These are phyloP conservation scores for Laguncularia racemosa DNA, from an alignment of 345 rosid genomes.

Conservation along the genomic window DNA sequence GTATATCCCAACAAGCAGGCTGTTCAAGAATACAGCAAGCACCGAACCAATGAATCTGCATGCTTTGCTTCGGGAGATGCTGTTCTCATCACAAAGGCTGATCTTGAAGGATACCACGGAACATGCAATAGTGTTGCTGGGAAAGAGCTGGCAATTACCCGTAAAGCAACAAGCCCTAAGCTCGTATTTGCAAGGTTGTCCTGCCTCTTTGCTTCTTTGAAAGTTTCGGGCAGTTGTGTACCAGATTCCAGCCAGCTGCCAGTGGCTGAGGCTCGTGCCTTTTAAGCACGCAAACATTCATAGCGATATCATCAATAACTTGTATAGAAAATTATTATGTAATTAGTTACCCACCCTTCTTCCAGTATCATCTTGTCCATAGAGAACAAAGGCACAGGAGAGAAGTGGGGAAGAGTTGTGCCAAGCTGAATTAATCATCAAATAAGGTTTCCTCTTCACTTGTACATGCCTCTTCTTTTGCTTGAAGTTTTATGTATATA, in stretches of 20 bases:
- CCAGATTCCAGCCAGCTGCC: constrained; percentile 23
- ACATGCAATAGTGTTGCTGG: constrained; percentile 18
- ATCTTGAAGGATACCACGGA: constrained; percentile 37
- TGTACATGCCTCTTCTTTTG: no score
- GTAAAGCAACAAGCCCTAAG: constrained; percentile 20
- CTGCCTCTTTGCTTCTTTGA: constrained; percentile 51
- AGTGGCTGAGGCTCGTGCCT: constrained; percentile 43
- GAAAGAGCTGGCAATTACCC: constrained; percentile 26
- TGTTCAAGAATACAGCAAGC: constrained; percentile 38
- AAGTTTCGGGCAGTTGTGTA: constrained; percentile 38
- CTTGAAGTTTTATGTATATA: no score
- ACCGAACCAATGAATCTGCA: constrained; percentile 5
- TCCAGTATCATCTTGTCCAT: no score
- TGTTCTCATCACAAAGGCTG: constrained; percentile 42
- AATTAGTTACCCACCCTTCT: no score
- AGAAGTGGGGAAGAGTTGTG: no score
- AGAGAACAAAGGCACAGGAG: no score
- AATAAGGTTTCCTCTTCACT: no score
- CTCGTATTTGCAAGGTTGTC: constrained; percentile 42
- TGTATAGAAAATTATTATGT: no score
- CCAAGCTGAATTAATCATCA: no score
- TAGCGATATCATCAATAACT: not conserved
- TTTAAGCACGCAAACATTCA: constrained; percentile 34
- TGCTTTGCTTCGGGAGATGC: constrained; percentile 30
- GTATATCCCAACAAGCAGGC: constrained; percentile 25